Conservation (phyloP, 129 eudicot genomes). For the Dittrichia graveolens region DNA sequence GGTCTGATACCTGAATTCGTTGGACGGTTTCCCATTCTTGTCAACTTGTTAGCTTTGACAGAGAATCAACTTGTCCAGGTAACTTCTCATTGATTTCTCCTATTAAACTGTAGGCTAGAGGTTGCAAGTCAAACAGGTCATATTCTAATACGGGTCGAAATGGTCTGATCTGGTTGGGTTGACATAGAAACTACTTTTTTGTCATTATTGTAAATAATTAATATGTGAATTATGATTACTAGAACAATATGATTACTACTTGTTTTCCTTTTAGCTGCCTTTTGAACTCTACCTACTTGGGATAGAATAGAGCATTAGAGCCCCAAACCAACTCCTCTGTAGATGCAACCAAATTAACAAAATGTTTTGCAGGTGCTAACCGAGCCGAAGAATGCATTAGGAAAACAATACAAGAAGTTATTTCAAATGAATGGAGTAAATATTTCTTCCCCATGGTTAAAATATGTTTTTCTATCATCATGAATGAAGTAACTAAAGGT, state of each 20-base stretch:
- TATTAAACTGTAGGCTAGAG: not conserved
- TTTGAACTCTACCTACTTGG: not conserved
- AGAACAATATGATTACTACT: not conserved
- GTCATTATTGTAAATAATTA: not conserved
- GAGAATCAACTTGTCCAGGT: constrained; percentile 98
- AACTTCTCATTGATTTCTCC: not conserved
- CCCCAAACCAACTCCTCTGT: not conserved
- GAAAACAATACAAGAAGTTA: constrained; percentile 96
- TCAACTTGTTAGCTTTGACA: constrained; percentile 88
- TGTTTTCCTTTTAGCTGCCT: not conserved
- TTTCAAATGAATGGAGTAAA: constrained; percentile 93
- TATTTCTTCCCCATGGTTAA: constrained; percentile 12
- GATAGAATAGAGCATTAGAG: not conserved
- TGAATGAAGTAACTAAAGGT: not conserved
- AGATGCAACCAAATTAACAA: not conserved
- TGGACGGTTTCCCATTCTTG: constrained; percentile 97
- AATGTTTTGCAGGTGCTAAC: constrained; percentile 71
- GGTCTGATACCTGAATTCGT: constrained; percentile 98
- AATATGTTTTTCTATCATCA: not conserved
- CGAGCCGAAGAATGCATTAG: constrained; percentile 93
- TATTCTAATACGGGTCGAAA: not conserved
- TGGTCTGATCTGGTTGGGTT: not conserved
- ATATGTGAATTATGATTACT: not conserved
- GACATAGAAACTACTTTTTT: not conserved
- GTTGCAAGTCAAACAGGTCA: not conserved